A percentile compares a stretch with the other conserved stretches of the same genome.
Evolutionary conservation across 108 stramenopile species (phyloP).

Genomic region (Cyclostephanos invisitatus): DNA sequence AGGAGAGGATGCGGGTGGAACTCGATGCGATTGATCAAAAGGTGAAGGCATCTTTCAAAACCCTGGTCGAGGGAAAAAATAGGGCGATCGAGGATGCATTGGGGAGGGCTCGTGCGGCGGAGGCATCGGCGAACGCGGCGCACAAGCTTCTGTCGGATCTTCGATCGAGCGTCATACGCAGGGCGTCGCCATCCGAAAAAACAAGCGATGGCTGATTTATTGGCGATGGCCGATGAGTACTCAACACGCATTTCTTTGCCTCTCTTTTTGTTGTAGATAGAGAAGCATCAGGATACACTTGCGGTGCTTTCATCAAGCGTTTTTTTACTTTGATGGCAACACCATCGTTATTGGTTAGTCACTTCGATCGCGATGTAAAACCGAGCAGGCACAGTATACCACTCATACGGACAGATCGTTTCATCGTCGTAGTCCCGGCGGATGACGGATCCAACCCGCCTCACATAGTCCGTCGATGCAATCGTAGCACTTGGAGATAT

Average conservation of each 20-base stretch:
- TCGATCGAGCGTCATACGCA: conserved; percentile 16
- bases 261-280: not conserved
- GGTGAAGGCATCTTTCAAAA: conserved; percentile 25
- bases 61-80: conserved; percentile 20
- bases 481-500: conserved; percentile 74
- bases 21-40: conserved; percentile 29
- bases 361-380: not conserved
- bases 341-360: not conserved
- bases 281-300: too few relatives aligned
- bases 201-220: conserved; percentile 8
- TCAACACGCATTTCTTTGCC: conserved; percentile 1
- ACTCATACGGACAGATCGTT: too few relatives aligned
- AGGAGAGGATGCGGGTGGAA: conserved; percentile 30
- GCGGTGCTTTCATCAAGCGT: too few relatives aligned
- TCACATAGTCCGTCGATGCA: conserved; percentile 69
- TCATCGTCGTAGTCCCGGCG: conserved; percentile 22
- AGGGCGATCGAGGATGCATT: conserved; percentile 25
- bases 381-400: not conserved
- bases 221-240: not conserved
- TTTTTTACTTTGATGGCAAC: too few relatives aligned
- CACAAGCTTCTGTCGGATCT: conserved; percentile 24
- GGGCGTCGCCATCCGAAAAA: conserved; percentile 14
- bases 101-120: conserved; percentile 17
- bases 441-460: conserved; percentile 48
- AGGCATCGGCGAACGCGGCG: conserved; percentile 21